phyloP scores from a whole-genome alignment of 345 rosid genomes.

The Corchorus olitorius region DNA sequence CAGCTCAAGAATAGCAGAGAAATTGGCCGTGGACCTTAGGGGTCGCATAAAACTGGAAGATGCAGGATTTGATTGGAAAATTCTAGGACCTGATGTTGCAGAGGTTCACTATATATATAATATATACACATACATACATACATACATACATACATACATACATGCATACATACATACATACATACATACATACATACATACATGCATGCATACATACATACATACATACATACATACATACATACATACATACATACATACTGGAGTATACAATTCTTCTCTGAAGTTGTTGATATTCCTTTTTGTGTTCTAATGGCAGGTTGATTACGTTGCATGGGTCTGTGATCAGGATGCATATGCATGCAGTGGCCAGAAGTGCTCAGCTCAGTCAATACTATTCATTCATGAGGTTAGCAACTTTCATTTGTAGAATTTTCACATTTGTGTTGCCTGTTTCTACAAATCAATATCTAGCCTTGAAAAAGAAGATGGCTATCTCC shows the following conservation, averaged over 20 bases:
- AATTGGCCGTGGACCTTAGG: conserved; percentile 85
- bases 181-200: too few species aligned
- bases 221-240: too few species aligned
- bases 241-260: too few species aligned
- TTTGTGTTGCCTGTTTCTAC: background rate
- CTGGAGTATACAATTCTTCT: background rate
- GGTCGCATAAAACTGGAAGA: conserved; percentile 94
- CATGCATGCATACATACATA: too few species aligned
- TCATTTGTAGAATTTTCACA: background rate
- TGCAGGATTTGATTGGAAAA: conserved; percentile 99
- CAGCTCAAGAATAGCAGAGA: conserved; percentile 95
- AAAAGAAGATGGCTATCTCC: background rate
- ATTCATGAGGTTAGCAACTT: conserved; percentile 79
- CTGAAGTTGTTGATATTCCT: conserved; percentile 4
- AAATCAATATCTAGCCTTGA: background rate
- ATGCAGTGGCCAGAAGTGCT: conserved; percentile 98
- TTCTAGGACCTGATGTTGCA: conserved; percentile 93
- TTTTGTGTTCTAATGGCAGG: conserved; percentile 48
- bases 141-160: too few species aligned
- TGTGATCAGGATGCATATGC: conserved; percentile 99
- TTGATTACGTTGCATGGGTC: conserved; percentile 93
- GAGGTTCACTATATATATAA: conserved; percentile 56
- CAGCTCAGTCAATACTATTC: conserved; percentile 93
- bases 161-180: too few species aligned
- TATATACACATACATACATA: too few species aligned